phyloP scores from a whole-genome alignment of 306 rosid species.

The Quercus ilex region DNA sequence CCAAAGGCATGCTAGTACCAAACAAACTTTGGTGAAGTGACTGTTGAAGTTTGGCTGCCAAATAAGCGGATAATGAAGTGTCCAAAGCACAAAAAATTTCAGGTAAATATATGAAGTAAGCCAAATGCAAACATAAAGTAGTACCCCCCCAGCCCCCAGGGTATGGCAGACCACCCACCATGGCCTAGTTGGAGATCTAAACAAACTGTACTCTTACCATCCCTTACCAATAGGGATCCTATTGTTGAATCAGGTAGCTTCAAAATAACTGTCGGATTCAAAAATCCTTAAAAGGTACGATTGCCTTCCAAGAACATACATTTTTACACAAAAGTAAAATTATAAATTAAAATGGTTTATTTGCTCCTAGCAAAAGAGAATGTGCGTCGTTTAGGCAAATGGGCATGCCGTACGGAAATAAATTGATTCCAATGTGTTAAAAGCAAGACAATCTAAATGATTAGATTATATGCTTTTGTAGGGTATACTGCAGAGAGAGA shows the following conservation, averaged over 20 bases:
- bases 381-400: too few species aligned
- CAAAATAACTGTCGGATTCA: too few species aligned
- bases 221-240: background rate
- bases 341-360: too few species aligned
- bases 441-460: too few species aligned
- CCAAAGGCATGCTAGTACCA: conserved; percentile 20
- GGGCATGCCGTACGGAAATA: too few species aligned
- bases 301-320: background rate
- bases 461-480: too few species aligned
- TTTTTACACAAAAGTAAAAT: too few species aligned
- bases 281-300: background rate
- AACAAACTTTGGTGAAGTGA: conserved; percentile 27
- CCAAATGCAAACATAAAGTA: conserved; percentile 28
- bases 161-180: conserved; percentile 43
- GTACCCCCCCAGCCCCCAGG: background rate
- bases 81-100: background rate
- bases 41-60: conserved; percentile 68
- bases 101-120: conserved; percentile 6
- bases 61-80: conserved; percentile 8
- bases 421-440: too few species aligned
- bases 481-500: too few species aligned
- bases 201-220: background rate
- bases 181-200: conserved; percentile 12
- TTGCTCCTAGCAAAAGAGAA: too few species aligned
- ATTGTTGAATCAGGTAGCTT: background rate